Evolutionary conservation across 345 rosid genomes (phyloP).

Genomic region (Anacardium occidentale): DNA sequence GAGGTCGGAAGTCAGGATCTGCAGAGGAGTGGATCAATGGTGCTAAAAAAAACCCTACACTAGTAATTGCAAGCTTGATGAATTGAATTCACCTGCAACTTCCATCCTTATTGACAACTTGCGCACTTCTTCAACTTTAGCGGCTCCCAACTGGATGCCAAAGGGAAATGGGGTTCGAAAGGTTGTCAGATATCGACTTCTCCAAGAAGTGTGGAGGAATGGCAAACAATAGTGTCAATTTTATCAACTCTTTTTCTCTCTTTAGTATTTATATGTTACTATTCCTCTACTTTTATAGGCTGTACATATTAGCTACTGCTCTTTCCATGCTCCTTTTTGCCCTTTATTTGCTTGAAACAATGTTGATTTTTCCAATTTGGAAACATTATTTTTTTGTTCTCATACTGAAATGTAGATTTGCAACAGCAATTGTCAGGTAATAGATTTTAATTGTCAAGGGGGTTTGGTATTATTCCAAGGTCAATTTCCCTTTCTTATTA

Average conservation of each 20-base stretch:
- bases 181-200: conserved; percentile 65
- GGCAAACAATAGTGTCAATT: conserved; percentile 32
- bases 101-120: conserved; percentile 46
- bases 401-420: no score
- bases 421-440: no score
- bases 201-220: conserved; percentile 68
- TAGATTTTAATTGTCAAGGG: no score
- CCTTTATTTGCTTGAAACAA: background rate
- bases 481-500: no score
- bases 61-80: conserved; percentile 85
- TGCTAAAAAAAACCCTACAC: conserved; percentile 67
- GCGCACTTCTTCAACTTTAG: conserved; percentile 34
- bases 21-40: conserved; percentile 45
- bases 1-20: conserved; percentile 45
- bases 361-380: background rate
- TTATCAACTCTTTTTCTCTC: background rate
- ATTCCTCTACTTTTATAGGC: background rate
- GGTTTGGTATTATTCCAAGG: no score
- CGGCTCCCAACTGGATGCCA: conserved; percentile 47
- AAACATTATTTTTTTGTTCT: no score
- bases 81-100: conserved; percentile 64
- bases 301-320: background rate
- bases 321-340: background rate
- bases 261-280: background rate
- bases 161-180: conserved; percentile 48